Evolutionary conservation across 345 rosid genomes (phyloP), one percentile per base, ranked within the genome.

Genomic region (Euphorbia pulcherrima): DNA sequence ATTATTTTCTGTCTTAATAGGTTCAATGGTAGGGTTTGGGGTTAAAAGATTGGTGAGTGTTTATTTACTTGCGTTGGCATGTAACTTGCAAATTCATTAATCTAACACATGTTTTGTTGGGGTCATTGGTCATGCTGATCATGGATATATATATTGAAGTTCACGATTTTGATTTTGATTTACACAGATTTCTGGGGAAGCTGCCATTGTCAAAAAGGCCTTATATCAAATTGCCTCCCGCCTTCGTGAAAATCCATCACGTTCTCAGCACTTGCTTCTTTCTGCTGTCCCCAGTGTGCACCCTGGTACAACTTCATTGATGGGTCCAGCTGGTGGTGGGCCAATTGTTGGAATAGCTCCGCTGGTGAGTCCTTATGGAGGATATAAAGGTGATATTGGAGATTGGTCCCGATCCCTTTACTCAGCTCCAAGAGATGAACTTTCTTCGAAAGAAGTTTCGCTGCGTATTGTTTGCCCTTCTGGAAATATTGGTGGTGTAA

Each of bases 191-290:
- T 80, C 92, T 61, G 97, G 99, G 56, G 97, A 95, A 76, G 76
- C 86, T 72, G 78, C 78, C 51, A 75, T 90, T 68, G 93, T 95
- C 72, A 92, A 86, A 68, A 89, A 87, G 84, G 97, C 97, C 68
- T 72, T 92, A 62, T 80, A 68, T 68, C 89, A 88, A 79, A 90
- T 90, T 79, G 96, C 97, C 26, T 67, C 86, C 57, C 92, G 93
- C 35, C 87, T 95, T 71, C 99, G 85, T 64, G 92, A 87, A 14
- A 95, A 95, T 80, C 99, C 97, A 35, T 92, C 97, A 65, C 83
- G 96, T 46, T 75, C 94, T 64, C 97, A 89, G 73, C 92, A 88
- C 73, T 71, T 85, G 67, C 95, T 95, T 57, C 77, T 87, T 60
- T 84, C 96, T 75, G 79, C 97, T 78, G 79, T 54, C 33, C 74